Evolutionary conservation across 805 yeast species (phyloP).

Genomic region (Kuraishia hungarica): DNA sequence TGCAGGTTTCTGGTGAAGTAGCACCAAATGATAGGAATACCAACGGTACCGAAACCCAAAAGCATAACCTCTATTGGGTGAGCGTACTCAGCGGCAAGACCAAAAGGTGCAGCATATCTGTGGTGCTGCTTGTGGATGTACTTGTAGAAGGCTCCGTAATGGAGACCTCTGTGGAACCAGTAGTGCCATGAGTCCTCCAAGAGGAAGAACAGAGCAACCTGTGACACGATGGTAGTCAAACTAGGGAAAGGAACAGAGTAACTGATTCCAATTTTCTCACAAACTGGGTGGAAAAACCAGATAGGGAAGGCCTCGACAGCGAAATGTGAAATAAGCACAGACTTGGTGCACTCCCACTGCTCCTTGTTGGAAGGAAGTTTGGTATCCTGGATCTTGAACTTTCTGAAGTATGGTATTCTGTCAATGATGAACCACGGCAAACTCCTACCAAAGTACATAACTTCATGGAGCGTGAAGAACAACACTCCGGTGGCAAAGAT

Average conservation of each 20-base stretch:
- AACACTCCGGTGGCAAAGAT: conserved; percentile 85
- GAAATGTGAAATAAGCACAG: conserved; percentile 80
- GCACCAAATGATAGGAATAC: conserved; percentile 84
- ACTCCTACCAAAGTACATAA: conserved; percentile 86
- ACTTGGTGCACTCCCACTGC: conserved; percentile 87
- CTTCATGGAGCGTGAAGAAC: conserved; percentile 76
- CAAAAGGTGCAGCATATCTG: conserved; percentile 96
- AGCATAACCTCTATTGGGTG: conserved; percentile 91
- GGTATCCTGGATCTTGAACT: conserved; percentile 83
- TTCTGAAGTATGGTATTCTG: conserved; percentile 73
- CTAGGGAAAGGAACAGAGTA: conserved; percentile 83
- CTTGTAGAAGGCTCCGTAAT: conserved; percentile 82
- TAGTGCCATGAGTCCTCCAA: conserved; percentile 96
- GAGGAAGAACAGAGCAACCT: conserved; percentile 70
- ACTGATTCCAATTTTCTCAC: conserved; percentile 71
- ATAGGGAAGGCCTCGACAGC: conserved; percentile 93
- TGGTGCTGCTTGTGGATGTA: conserved; percentile 96
- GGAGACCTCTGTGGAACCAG: conserved; percentile 89
- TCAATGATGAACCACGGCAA: conserved; percentile 91
- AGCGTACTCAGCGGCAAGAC: conserved; percentile 95
- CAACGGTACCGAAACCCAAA: conserved; percentile 93
- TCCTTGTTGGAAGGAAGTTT: conserved; percentile 74
- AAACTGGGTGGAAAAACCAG: conserved; percentile 94
- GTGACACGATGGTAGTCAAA: conserved; percentile 45
- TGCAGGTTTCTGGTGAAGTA: conserved; percentile 71